Evolutionary conservation across 2,329 filamentous ascomycete genomes (phyloP).

Genomic region (Aspergillus melleus): DNA sequence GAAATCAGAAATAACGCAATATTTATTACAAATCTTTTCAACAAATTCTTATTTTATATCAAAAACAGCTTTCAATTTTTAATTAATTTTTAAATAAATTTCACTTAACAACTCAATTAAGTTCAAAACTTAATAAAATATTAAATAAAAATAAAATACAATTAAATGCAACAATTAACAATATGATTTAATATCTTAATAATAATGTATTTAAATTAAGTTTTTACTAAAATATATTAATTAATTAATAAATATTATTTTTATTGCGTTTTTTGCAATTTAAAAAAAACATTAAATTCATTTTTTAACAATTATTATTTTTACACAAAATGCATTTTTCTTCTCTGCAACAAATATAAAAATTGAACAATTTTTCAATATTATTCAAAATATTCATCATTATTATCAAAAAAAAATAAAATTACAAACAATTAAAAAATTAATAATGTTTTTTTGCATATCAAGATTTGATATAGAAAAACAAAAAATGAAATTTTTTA

Average conservation of each 20-base stretch:
- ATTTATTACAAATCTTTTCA: neutral
- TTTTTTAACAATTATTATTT: neutral
- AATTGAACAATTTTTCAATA: neutral
- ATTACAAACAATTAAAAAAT: neutral
- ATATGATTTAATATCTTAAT: neutral
- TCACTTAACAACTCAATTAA: neutral
- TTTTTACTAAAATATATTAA: neutral
- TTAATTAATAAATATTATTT: neutral
- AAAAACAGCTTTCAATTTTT: neutral
- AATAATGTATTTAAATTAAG: neutral
- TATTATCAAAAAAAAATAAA: neutral
- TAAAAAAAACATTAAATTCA: slow-evolving; percentile 22
- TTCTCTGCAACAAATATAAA: neutral
- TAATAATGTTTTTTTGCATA: neutral
- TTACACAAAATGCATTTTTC: neutral
- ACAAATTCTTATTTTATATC: neutral
- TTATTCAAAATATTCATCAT: neutral
- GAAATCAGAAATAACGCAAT: neutral
- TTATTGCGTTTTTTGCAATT: slow-evolving; percentile 27
- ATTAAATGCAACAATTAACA: neutral
- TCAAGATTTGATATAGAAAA: neutral
- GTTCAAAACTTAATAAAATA: neutral
- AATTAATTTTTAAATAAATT: neutral
- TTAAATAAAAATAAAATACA: neutral
- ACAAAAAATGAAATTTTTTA: neutral